Conservation (phyloP, 2,329 filamentous ascomycete genomes). For the Fusarium nelsonii region DNA sequence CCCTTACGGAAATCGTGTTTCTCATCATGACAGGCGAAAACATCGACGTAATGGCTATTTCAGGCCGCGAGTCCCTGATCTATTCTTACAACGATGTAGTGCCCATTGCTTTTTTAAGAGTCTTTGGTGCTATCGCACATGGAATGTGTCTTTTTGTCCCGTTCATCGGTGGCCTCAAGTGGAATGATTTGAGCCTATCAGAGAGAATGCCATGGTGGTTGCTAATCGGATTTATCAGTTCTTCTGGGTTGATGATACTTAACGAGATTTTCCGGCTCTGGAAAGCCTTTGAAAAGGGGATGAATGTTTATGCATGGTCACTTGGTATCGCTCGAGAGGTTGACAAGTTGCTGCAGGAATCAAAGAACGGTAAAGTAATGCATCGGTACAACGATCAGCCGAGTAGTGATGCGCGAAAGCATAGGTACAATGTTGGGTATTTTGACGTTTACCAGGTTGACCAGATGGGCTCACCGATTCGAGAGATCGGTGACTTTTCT, state of each 20-base stretch:
- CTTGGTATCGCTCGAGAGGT: not conserved
- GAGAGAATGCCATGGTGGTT: not conserved
- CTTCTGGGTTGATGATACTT: not conserved
- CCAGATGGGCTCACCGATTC: not conserved
- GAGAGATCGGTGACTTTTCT: not conserved
- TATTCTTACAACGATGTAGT: not conserved
- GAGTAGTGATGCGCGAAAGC: not conserved
- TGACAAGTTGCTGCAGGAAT: not conserved
- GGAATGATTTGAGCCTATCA: not conserved
- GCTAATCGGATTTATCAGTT: not conserved
- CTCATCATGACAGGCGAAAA: not conserved
- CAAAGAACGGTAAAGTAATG: not conserved
- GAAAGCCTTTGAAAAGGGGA: not conserved
- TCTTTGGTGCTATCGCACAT: not conserved
- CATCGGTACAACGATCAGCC: not conserved
- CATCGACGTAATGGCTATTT: not conserved
- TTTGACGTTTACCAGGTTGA: too few relatives aligned
- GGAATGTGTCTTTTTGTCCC: not conserved
- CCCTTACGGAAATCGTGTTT: not conserved
- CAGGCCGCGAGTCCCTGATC: not conserved
- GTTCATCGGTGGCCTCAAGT: not conserved
- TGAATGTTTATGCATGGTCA: slow-evolving; percentile 3
- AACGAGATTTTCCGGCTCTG: not conserved
- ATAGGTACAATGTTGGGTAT: not conserved
- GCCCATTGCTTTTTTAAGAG: not conserved